These are phyloP conservation scores for Smallanthus sonchifolius DNA, from an alignment of 129 eudicot genomes.

Conservation along the genomic window DNA sequence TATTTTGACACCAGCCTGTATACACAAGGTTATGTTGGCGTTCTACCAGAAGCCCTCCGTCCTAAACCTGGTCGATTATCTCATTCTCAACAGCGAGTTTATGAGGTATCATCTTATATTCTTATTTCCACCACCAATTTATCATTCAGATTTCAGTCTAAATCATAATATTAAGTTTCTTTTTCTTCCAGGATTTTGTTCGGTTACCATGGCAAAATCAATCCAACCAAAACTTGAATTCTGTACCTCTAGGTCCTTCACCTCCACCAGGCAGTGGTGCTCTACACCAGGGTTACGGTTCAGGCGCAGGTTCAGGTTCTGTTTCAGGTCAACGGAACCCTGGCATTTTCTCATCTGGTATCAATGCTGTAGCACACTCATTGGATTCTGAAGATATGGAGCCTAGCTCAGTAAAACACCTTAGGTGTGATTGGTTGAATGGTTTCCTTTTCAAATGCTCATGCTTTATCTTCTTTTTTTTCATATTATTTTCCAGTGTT, in stretches of 20 bases:
- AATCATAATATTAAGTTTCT: background rate
- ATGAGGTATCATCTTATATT: slow-evolving; percentile 51
- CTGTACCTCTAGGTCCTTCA: slow-evolving; percentile 53
- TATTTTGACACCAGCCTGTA: slow-evolving; percentile 72
- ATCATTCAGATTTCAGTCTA: background rate
- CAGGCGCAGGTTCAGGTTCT: slow-evolving; percentile 43
- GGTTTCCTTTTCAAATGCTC: background rate
- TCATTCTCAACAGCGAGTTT: slow-evolving; percentile 92
- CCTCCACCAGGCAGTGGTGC: slow-evolving; percentile 50
- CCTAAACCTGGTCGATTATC: slow-evolving; percentile 97
- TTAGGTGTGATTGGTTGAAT: slow-evolving; percentile 38
- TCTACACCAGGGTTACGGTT: slow-evolving; percentile 52
- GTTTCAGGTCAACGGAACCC: slow-evolving; percentile 60
- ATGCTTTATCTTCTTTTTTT: background rate
- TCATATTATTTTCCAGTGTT: slow-evolving; percentile 33
- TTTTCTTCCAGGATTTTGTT: slow-evolving; percentile 71
- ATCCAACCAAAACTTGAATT: slow-evolving; percentile 57
- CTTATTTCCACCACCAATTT: background rate
- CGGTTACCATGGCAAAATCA: slow-evolving; percentile 91
- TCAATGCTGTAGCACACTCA: slow-evolving; percentile 51
- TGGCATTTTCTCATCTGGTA: slow-evolving; percentile 51
- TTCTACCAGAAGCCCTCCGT: slow-evolving; percentile 87
- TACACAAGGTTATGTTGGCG: slow-evolving; percentile 77
- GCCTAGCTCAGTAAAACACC: slow-evolving; percentile 43
- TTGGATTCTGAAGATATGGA: slow-evolving; percentile 70